These are phyloP conservation scores for Penicillium hesseltinei DNA, from an alignment of 2,329 filamentous ascomycete species.

Conservation along the genomic window DNA sequence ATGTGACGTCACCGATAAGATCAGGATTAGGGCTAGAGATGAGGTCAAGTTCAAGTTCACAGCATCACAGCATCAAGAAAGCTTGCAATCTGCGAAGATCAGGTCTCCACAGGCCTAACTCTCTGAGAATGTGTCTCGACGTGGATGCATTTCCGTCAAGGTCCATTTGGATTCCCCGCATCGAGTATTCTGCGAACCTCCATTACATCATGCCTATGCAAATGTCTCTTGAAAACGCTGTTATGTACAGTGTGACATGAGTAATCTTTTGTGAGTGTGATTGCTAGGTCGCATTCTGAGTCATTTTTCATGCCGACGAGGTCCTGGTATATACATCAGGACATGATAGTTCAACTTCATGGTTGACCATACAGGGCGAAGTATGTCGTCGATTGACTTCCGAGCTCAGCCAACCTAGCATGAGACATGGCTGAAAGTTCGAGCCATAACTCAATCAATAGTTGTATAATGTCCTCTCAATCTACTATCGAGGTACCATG, in stretches of 20 bases:
- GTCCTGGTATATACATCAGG: not conserved
- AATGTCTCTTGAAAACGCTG: not conserved
- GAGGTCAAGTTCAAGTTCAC: not conserved
- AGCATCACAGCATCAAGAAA: not conserved
- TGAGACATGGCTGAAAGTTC: not conserved
- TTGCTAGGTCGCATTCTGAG: not conserved
- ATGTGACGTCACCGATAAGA: slow-evolving; percentile 27
- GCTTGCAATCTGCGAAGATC: not conserved
- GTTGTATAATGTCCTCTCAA: not conserved
- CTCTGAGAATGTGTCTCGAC: too few relatives aligned
- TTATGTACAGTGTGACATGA: not conserved
- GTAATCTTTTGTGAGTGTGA: not conserved
- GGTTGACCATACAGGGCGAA: not conserved
- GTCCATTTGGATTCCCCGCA: not conserved
- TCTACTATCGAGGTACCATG: not conserved
- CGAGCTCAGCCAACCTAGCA: not conserved
- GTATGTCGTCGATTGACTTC: not conserved
- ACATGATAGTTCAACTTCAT: not conserved
- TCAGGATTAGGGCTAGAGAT: slow-evolving; percentile 11
- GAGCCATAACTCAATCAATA: not conserved
- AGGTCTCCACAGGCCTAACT: not conserved
- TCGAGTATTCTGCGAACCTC: not conserved
- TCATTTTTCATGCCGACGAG: too few relatives aligned
- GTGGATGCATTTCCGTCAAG: not conserved
- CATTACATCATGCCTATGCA: not conserved